Evolutionary conservation across 495 filamentous ascomycete genomes (phyloP).

Genomic region (Hyaloscypha finlandica): DNA sequence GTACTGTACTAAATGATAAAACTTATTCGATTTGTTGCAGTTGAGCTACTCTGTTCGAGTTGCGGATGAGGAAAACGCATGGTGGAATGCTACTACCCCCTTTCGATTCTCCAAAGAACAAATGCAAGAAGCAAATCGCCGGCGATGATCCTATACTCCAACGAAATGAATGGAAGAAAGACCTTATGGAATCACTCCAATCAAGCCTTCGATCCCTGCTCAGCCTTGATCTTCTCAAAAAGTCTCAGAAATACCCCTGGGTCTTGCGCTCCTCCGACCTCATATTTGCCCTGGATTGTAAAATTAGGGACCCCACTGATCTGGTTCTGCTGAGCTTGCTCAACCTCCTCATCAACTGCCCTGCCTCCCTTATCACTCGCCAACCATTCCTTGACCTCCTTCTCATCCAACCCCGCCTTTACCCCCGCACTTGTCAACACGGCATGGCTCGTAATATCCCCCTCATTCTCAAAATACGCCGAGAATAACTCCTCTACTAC

Average conservation of each 20-base stretch:
- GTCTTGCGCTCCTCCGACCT: slow-evolving; percentile 67
- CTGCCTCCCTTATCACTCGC: slow-evolving; percentile 61
- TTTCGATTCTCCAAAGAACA: background rate
- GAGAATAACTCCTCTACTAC: slow-evolving; percentile 70
- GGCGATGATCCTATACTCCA: background rate
- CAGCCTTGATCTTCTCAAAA: slow-evolving; percentile 42
- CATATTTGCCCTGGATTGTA: slow-evolving; percentile 62
- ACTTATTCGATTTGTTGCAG: background rate
- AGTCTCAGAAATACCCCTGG: slow-evolving; percentile 40
- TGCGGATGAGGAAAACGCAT: background rate
- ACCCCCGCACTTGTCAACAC: slow-evolving; percentile 62
- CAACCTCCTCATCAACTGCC: slow-evolving; percentile 72
- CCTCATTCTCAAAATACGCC: slow-evolving; percentile 75
- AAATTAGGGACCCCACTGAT: slow-evolving; percentile 78
- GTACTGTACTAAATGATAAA: background rate
- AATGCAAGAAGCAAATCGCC: background rate
- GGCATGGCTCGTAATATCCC: slow-evolving; percentile 69
- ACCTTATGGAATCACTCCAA: background rate
- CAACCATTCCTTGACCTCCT: slow-evolving; percentile 63
- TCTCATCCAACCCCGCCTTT: slow-evolving; percentile 61
- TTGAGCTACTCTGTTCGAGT: background rate
- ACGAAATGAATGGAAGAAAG: background rate
- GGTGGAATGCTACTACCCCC: background rate
- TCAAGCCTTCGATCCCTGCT: slow-evolving; percentile 24
- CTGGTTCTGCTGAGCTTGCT: slow-evolving; percentile 53